A percentile compares a stretch with the other conserved stretches of the same genome.
These are phyloP conservation scores for Malassezia brasiliensis DNA, from an alignment of 1,284 basidiomycete species.

Conservation along the genomic window DNA sequence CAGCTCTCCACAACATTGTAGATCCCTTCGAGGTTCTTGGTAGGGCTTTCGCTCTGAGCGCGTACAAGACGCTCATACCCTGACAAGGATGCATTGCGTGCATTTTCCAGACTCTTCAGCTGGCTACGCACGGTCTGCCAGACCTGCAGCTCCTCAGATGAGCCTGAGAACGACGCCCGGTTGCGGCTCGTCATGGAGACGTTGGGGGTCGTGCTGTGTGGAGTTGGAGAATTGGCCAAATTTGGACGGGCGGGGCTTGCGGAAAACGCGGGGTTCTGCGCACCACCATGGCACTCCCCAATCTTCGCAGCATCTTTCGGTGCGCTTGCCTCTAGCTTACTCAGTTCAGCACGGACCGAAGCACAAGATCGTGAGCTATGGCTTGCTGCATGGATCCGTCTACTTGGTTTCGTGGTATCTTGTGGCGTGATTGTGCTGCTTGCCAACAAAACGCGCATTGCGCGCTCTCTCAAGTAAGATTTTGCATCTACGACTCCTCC, in stretches of 20 bases:
- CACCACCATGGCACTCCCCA: conserved; percentile 15
- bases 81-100: conserved; percentile 25
- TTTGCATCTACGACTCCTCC: neutral
- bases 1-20: conserved; percentile 23
- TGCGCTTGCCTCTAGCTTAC: neutral
- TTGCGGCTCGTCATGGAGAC: neutral
- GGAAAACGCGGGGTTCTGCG: neutral
- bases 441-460: neutral
- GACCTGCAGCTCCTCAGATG: conserved; percentile 33
- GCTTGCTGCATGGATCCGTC: conserved; percentile 6
- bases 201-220: neutral
- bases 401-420: conserved; percentile 4
- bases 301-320: conserved; percentile 18
- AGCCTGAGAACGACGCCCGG: neutral
- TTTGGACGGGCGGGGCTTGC: too few relatives aligned
- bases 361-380: conserved; percentile 11
- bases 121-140: conserved; percentile 38
- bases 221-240: too few relatives aligned
- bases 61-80: conserved; percentile 23
- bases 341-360: conserved; percentile 8
- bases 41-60: conserved; percentile 23
- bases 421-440: conserved; percentile 4
- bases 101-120: conserved; percentile 32
- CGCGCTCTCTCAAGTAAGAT: neutral
- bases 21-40: conserved; percentile 21